These are phyloP conservation scores for Yarrowia bubula DNA, from an alignment of 805 yeast species.

Conservation along the genomic window DNA sequence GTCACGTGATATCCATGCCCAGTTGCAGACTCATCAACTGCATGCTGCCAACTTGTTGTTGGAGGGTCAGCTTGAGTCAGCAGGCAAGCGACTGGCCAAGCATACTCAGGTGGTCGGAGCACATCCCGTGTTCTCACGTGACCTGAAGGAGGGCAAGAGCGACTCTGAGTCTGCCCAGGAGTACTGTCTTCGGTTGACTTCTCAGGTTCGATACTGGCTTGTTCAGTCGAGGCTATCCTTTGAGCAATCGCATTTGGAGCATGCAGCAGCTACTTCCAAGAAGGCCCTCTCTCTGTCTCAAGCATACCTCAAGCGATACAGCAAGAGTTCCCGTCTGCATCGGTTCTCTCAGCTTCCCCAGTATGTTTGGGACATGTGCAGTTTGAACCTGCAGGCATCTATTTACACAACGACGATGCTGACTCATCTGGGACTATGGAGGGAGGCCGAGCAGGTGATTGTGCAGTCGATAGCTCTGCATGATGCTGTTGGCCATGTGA, in stretches of 20 bases:
- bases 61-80: background rate
- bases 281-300: background rate
- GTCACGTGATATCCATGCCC: background rate
- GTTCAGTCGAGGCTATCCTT: background rate
- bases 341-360: background rate
- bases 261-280: background rate
- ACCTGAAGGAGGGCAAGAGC: background rate
- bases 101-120: background rate
- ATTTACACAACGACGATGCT: background rate
- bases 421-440: constrained; percentile 10
- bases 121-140: background rate
- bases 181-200: background rate
- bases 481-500: background rate
- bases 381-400: background rate
- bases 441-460: constrained; percentile 15
- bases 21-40: background rate
- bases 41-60: background rate
- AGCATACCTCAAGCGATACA: background rate
- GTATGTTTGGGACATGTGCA: background rate
- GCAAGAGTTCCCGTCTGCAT: background rate
- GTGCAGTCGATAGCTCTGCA: background rate
- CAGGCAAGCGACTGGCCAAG: background rate
- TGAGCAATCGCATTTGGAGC: background rate
- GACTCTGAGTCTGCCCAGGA: background rate
- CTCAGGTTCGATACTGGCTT: constrained; percentile 3